Percentiles rank a stretch among this genome's conserved stretches.
Conservation (phyloP, 2,329 filamentous ascomycete genomes). For the Westerdykella sp. region DNA sequence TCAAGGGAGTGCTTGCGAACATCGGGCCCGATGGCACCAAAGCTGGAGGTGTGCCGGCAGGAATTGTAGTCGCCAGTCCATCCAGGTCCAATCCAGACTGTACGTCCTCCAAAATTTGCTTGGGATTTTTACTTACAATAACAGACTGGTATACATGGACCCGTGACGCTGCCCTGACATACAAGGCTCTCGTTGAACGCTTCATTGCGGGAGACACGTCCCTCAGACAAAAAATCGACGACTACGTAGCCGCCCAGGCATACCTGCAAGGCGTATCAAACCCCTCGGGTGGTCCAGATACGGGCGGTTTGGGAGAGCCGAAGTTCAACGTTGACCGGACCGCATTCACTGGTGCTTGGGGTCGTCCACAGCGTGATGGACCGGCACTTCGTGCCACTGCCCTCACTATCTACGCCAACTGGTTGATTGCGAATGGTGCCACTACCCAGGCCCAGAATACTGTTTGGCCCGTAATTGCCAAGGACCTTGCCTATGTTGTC, state of each 20-base stretch:
- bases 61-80: conserved; percentile 52
- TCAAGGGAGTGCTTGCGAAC: conserved; percentile 51
- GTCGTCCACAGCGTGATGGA: conserved; percentile 72
- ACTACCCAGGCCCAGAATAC: conserved; percentile 38
- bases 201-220: conserved; percentile 56
- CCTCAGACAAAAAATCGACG: conserved; percentile 57
- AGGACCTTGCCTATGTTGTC: conserved; percentile 68
- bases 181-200: conserved; percentile 63
- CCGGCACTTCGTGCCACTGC: conserved; percentile 70
- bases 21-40: conserved; percentile 48
- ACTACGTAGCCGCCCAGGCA: conserved; percentile 64
- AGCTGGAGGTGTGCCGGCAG: conserved; percentile 44
- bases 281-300: conserved; percentile 55
- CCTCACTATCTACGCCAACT: conserved; percentile 65
- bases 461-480: conserved; percentile 68
- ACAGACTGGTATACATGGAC: conserved; percentile 76
- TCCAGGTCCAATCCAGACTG: conserved; percentile 51
- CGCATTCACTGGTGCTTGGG: conserved; percentile 64
- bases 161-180: conserved; percentile 63
- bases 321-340: conserved; percentile 63
- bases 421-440: conserved; percentile 60
- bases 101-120: conserved; percentile 17
- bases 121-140: background rate
- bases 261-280: conserved; percentile 61
- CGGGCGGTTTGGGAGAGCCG: conserved; percentile 59